These are phyloP conservation scores for Mycena galericulata DNA, from an alignment of 768 basidiomycete genomes.

Conservation along the genomic window DNA sequence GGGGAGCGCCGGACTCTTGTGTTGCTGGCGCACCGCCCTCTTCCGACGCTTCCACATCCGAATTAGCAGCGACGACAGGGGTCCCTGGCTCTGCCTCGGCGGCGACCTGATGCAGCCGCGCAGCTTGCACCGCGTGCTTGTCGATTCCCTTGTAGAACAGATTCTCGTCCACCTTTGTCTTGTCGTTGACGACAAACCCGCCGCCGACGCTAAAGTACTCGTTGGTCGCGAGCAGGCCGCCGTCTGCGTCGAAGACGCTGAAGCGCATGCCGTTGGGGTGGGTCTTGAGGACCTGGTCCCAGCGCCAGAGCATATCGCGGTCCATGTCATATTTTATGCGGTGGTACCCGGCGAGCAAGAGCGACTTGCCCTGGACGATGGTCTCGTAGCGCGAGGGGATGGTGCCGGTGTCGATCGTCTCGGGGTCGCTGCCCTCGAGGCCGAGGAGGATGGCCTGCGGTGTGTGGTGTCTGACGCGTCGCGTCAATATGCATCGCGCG, in stretches of 20 bases:
- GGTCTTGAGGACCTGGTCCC: slow-evolving; percentile 87
- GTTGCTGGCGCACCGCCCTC: slow-evolving; percentile 13
- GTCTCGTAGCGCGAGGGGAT: slow-evolving; percentile 80
- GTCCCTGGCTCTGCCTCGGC: slow-evolving; percentile 50
- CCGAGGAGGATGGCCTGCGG: slow-evolving; percentile 89
- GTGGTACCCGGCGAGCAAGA: slow-evolving; percentile 79
- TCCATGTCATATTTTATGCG: slow-evolving; percentile 90
- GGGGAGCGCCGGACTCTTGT: slow-evolving; percentile 42
- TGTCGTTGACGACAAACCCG: slow-evolving; percentile 95
- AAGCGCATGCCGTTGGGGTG: slow-evolving; percentile 97
- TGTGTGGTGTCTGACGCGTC: slow-evolving; percentile 75
- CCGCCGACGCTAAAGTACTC: slow-evolving; percentile 96
- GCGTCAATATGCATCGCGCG: background rate
- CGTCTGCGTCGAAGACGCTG: slow-evolving; percentile 83
- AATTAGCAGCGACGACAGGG: slow-evolving; percentile 28
- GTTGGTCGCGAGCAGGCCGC: slow-evolving; percentile 91
- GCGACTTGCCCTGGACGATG: slow-evolving; percentile 72
- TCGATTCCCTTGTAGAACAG: slow-evolving; percentile 94
- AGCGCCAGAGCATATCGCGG: slow-evolving; percentile 90
- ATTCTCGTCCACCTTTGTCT: slow-evolving; percentile 95
- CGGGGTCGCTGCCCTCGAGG: slow-evolving; percentile 90
- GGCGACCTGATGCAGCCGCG: slow-evolving; percentile 76
- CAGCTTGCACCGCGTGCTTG: slow-evolving; percentile 82
- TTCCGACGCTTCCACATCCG: slow-evolving; percentile 11
- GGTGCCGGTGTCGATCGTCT: slow-evolving; percentile 91